Evolutionary conservation across 768 basidiomycete genomes (phyloP).

Genomic region (Nidularia pulvinata): DNA sequence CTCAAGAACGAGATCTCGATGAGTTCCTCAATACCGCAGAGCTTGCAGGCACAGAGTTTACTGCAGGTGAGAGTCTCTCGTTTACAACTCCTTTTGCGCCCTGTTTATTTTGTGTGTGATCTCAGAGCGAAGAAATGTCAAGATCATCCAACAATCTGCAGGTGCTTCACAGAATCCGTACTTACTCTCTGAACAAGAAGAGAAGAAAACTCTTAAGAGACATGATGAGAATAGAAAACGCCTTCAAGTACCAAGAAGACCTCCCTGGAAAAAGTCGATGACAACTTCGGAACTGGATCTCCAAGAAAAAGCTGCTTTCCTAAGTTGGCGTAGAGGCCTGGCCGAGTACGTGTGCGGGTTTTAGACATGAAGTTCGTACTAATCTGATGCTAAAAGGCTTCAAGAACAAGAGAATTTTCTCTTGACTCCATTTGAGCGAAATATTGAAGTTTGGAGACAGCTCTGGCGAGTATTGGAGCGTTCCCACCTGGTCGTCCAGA

Average conservation of each 20-base stretch:
- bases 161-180: constrained; percentile 75
- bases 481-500: constrained; percentile 93
- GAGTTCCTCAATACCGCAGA: constrained; percentile 96
- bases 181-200: constrained; percentile 82
- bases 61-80: constrained; percentile 66
- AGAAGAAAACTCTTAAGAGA: constrained; percentile 68
- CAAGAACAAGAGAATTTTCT: constrained; percentile 87
- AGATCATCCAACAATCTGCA: constrained; percentile 65
- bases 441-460: constrained; percentile 98
- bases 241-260: constrained; percentile 87
- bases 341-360: constrained; percentile 65
- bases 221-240: constrained; percentile 74
- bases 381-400: constrained; percentile 46
- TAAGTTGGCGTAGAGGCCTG: constrained; percentile 91
- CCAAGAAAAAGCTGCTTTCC: constrained; percentile 87
- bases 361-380: background rate
- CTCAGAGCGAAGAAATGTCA: constrained; percentile 77
- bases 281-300: constrained; percentile 78
- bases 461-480: constrained; percentile 97
- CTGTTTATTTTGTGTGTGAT: constrained; percentile 1
- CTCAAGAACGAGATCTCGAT: constrained; percentile 94
- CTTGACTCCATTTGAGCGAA: constrained; percentile 96
- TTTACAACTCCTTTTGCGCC: background rate
- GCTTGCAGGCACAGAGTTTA: constrained; percentile 94
- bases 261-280: constrained; percentile 86